Base-by-base conservation (phyloP, 169 alveolate genomes). In the Plasmodium fragile region DNA sequence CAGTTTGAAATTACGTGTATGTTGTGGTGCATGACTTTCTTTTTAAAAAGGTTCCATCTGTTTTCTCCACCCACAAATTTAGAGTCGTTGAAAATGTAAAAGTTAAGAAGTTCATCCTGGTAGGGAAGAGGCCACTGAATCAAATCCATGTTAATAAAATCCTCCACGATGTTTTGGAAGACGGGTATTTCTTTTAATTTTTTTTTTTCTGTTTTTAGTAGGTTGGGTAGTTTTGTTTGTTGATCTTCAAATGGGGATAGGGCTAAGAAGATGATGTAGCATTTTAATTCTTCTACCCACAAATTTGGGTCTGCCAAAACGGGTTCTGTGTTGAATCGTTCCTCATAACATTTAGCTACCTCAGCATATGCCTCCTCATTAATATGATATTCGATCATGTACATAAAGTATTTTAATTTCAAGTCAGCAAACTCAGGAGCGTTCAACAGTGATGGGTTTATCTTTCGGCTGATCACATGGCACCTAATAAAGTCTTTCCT, bases 1-100 rank as follows among this genome's bases (percentile, higher is more conserved):
- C 92, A 95, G 65, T 94, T 94, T 55, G 96, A 92, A 3, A 92
- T 93, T 32, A 96, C 92, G 77, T 90, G 95, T 11, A 96, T 82
- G 85, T 96, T 95, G 93, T 96, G 98, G 82, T 95, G 97, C 69
- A 96, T 82, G 53, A 95, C 96, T n/a, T 97, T 95, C 92, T 95
- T 95, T 77, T 83, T 78, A 52, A 96, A 92, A 45, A 82, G 13
- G 28, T 79, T 53, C 83, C 92, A 71, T 59, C 97, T 83, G 36
- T 89, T 91, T 30, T 45, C 39, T 0, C 97, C 97, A 2, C 95
- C 92, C 1, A 90, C 34, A 70, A 82, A 90, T 78, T 34, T 52
- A 3, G 78, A 13, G 16, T 90, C 93, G 70, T 93, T 93, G 28
- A 84, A 45, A 43, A 82, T 91, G 59, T 91, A 65, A 55, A 81